Evolutionary conservation across 345 rosid genomes (phyloP), one percentile per base, ranked within the genome.

Genomic region (Heritiera fomes): DNA sequence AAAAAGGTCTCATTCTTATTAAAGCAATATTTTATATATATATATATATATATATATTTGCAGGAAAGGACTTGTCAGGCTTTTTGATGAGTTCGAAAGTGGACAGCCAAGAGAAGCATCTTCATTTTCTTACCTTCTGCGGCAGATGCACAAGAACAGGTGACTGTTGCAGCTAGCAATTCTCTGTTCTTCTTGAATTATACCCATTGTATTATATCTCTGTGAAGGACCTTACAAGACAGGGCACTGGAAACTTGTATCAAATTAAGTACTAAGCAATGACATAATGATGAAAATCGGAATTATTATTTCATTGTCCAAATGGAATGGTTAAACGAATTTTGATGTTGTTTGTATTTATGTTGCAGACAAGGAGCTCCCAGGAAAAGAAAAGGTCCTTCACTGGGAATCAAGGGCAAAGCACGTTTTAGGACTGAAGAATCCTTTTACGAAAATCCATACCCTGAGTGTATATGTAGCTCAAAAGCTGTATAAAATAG

Each of bases 361-460:
- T 66, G 80, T 77, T 79, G 40, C 83, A 95, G 99, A 87, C 95
- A 90, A 90, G 98, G 98, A 79, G 89, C 92, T 60, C 97, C 95
- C 0, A 89, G 97, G 80, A 90, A 84, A 86, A 84, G 97, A 82
- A 89, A 79, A 62, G 93, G 94, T 47, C 88, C 95, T 20, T 60
- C 80, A 41, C 90, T 86, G 1, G 97, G 99, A 79, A 83, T 89
- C 58, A 92, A 88, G 82, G 99, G 98, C 9, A 89, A 95, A 62
- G 95, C 94, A 20, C 87, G 94, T 30, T 86, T 90, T 80, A 82
- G 92, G 85, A 92, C 94, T 1, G 97, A 94, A 87, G 98, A 96
- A 88, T 91, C 95, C 4, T 96, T 96, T 75, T 92, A 92, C 32
- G 95, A 94, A 85, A 94, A 96, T 80, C 94, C 99, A 23, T 91